Evolutionary conservation across 441 rosid species (phyloP), one percentile per base, ranked within the genome.

Genomic region (Hypseocharis bilobata): DNA sequence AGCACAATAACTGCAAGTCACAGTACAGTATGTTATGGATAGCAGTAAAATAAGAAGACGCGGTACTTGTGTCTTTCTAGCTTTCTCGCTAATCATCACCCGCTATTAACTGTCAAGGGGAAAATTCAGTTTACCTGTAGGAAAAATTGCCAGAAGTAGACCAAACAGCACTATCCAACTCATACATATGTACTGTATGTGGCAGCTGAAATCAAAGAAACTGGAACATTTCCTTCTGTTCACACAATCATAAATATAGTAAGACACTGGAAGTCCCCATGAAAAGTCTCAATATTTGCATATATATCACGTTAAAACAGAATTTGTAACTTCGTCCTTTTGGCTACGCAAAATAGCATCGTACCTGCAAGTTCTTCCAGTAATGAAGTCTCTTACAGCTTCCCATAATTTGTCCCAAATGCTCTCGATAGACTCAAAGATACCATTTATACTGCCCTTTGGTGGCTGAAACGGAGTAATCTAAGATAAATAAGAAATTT

Each of bases 111-210:
- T n/a, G n/a, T n/a, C n/a, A n/a, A n/a, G n/a, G n/a, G n/a, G n/a
- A n/a, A n/a, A n/a, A n/a, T n/a, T n/a, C n/a, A n/a, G n/a, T n/a
- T 71, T 84, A 87, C 97, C 88, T 54, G 88, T 78, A 38, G 93
- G 96, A 69, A 93, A 73, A 44, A 85, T 80, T 25, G 92, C 85
- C 62, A 91, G 77, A 72, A 86, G 76, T 49, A 91, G 83, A 38
- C 96, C 92, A 45, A 91, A 86, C 78, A 91, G 70, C 67, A 84
- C 82, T 72, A 89, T 67, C 96, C 96, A 93, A 78, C 96, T 89
- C 75, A 91, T 70, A 71, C 97, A 93, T 69, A 89, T 78, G 68
- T 91, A 88, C 60, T 88, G 99, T 69, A 88, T 78, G 76, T 91
- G 99, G 80, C 97, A 93, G 55, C 87, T 74, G 74, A 93, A 87